Evolutionary conservation across 306 rosid genomes (phyloP).

Genomic region (Vachellia pachyceras): DNA sequence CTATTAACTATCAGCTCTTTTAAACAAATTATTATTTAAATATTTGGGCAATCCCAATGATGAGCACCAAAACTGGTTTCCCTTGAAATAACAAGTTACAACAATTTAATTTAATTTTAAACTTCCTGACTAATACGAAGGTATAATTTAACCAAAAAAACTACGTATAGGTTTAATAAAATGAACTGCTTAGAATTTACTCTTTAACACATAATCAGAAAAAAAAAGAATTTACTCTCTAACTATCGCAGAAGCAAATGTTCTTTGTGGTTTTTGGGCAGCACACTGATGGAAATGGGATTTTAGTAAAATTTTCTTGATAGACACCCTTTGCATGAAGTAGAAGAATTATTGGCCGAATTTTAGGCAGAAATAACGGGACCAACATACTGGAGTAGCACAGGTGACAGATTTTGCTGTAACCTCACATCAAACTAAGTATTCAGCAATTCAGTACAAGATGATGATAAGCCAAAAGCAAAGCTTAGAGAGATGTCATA

Average conservation of each 20-base stretch:
- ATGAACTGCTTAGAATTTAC: too few relatives aligned
- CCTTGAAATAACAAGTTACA: background rate
- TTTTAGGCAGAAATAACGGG: slow-evolving; percentile 34
- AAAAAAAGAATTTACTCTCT: too few relatives aligned
- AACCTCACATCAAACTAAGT: slow-evolving; percentile 12
- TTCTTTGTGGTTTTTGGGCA: too few relatives aligned
- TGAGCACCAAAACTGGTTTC: too few relatives aligned
- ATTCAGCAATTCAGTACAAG: slow-evolving; percentile 10
- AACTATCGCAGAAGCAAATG: background rate
- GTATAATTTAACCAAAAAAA: too few relatives aligned
- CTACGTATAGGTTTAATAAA: too few relatives aligned
- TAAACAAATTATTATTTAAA: too few relatives aligned
- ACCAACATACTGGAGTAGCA: slow-evolving; percentile 33
- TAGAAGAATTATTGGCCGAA: slow-evolving; percentile 27
- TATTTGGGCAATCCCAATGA: too few relatives aligned
- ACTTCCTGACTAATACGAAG: too few relatives aligned
- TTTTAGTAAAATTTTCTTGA: background rate
- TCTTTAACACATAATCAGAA: too few relatives aligned
- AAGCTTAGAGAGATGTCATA: background rate
- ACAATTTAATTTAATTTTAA: too few relatives aligned
- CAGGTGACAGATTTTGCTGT: background rate
- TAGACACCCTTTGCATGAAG: background rate
- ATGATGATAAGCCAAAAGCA: background rate
- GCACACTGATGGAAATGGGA: background rate
- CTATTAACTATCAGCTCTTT: too few relatives aligned